A percentile compares a stretch with the other conserved stretches of the same genome.
Evolutionary conservation across 2,329 filamentous ascomycete species (phyloP).

Genomic region (Claviceps pusilla): DNA sequence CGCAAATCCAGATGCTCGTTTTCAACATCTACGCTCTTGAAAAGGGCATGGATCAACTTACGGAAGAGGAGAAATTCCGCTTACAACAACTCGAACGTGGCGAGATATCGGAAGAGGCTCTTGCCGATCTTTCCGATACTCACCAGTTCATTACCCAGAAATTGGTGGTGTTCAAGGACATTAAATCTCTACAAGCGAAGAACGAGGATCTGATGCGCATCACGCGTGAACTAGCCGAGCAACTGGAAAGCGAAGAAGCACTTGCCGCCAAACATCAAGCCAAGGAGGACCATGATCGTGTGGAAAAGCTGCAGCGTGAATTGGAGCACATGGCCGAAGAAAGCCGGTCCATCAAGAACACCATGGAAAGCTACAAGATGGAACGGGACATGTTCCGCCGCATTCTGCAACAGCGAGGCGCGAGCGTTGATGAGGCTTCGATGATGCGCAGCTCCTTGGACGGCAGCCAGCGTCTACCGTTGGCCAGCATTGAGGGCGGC

Average conservation of each 20-base stretch:
- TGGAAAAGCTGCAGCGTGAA: conserved; percentile 58
- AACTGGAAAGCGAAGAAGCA: conserved; percentile 84
- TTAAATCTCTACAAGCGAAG: conserved; percentile 72
- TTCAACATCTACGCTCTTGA: conserved; percentile 75
- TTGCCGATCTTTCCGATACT: conserved; percentile 67
- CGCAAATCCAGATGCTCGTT: conserved; percentile 78
- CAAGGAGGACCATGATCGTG: conserved; percentile 51
- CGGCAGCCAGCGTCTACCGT: conserved; percentile 35
- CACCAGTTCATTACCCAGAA: conserved; percentile 80
- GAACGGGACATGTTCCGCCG: conserved; percentile 97
- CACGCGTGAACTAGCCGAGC: conserved; percentile 69
- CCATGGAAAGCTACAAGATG: conserved; percentile 83
- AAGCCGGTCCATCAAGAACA: conserved; percentile 63
- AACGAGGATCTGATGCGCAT: conserved; percentile 74
- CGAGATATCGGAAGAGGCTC: conserved; percentile 53
- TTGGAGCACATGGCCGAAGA: conserved; percentile 69
- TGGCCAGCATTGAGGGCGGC: conserved; percentile 40
- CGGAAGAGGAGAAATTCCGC: conserved; percentile 55
- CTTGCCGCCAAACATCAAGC: conserved; percentile 48
- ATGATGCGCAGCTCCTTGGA: conserved; percentile 59
- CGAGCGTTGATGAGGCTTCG: conserved; percentile 47
- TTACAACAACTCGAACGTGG: conserved; percentile 66
- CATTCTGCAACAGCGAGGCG: conserved; percentile 61
- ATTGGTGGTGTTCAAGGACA: conserved; percentile 76
- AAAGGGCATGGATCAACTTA: conserved; percentile 58